A percentile compares a stretch with the other conserved stretches of the same genome.
Evolutionary conservation across 2,329 filamentous ascomycete species (phyloP).

Genomic region (Huntiella bhutanensis): DNA sequence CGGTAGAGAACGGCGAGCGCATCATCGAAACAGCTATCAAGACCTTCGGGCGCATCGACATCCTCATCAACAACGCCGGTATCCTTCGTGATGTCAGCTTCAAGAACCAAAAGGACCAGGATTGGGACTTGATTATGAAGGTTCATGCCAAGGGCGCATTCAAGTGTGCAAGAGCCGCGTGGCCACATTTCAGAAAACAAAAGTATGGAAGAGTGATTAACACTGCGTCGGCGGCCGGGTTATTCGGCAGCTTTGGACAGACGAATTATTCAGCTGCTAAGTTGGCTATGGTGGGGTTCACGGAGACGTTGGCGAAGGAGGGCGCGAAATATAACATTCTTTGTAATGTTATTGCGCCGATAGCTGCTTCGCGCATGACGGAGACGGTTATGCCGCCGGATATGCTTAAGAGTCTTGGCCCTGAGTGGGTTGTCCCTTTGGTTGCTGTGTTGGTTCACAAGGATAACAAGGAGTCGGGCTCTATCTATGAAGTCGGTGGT

Average conservation of each 20-base stretch:
- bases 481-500: slow-evolving; percentile 85
- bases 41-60: slow-evolving; percentile 68
- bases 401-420: slow-evolving; percentile 65
- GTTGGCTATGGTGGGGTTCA: slow-evolving; percentile 87
- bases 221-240: slow-evolving; percentile 84
- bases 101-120: slow-evolving; percentile 94
- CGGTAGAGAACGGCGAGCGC: slow-evolving; percentile 77
- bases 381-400: slow-evolving; percentile 92
- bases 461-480: slow-evolving; percentile 70
- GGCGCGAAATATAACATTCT: slow-evolving; percentile 96
- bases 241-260: slow-evolving; percentile 93
- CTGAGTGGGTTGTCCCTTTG: slow-evolving; percentile 86
- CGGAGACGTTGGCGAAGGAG: slow-evolving; percentile 94
- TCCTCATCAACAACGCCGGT: slow-evolving; percentile 95
- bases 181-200: slow-evolving; percentile 96
- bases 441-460: slow-evolving; percentile 78
- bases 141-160: slow-evolving; percentile 89
- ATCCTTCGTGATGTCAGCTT: slow-evolving; percentile 91
- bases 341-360: slow-evolving; percentile 84
- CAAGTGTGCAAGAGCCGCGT: slow-evolving; percentile 86
- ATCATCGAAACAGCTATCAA: slow-evolving; percentile 83
- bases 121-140: slow-evolving; percentile 89
- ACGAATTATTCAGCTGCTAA: slow-evolving; percentile 96
- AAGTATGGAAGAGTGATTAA: slow-evolving; percentile 96
- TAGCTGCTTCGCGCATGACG: slow-evolving; percentile 85